Percentiles rank a stretch among this genome's conserved stretches.
These are phyloP conservation scores for Agaricus subrufescens DNA, from an alignment of 768 basidiomycete species.

Conservation along the genomic window DNA sequence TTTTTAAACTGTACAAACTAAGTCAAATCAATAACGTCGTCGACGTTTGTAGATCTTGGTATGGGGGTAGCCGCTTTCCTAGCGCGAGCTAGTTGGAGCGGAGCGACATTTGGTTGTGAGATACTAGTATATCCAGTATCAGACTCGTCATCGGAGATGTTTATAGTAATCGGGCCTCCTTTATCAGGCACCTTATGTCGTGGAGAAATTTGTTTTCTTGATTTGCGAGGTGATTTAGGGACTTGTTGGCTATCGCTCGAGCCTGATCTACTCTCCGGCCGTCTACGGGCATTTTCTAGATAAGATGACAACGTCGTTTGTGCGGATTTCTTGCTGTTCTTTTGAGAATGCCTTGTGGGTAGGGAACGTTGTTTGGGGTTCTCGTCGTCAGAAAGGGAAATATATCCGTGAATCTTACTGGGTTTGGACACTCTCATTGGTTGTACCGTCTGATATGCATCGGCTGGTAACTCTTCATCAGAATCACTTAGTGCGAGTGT, in stretches of 20 bases:
- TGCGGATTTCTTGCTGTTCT: background rate
- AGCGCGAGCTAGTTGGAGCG: conserved; percentile 5
- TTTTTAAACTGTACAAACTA: background rate
- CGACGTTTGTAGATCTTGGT: background rate
- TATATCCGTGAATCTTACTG: background rate
- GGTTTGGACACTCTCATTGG: background rate
- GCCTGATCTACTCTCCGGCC: background rate
- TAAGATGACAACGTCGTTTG: background rate
- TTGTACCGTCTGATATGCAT: background rate
- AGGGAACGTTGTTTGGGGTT: background rate
- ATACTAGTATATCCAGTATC: background rate
- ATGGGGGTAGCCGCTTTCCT: background rate
- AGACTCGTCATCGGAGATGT: background rate
- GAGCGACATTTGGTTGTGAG: background rate
- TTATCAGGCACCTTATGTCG: background rate
- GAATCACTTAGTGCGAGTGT: background rate
- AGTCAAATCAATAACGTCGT: conserved; percentile 7
- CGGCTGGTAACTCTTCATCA: conserved; percentile 2
- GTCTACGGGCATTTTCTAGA: background rate
- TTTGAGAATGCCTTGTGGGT: background rate
- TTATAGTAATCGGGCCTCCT: background rate
- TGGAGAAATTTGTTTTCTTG: conserved; percentile 9
- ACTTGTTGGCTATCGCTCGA: background rate
- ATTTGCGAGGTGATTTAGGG: conserved; percentile 13
- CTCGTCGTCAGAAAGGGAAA: conserved; percentile 5